These are phyloP conservation scores for Scutellaria baicalensis DNA, from an alignment of 257 asterid species.

Conservation along the genomic window DNA sequence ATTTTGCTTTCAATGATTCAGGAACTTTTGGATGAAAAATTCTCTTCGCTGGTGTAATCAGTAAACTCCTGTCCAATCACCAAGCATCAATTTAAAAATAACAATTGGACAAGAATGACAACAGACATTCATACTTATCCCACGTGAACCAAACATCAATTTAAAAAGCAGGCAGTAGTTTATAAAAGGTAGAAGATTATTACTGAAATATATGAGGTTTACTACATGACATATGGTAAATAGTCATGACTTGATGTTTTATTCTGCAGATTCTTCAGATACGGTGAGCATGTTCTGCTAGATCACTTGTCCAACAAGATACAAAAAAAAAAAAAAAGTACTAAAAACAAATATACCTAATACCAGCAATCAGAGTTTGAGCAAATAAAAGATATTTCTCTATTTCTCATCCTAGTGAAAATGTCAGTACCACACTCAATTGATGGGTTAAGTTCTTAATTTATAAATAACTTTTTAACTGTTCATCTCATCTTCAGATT, in stretches of 20 bases:
- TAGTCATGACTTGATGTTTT: neutral
- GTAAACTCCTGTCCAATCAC: slow-evolving; percentile 43
- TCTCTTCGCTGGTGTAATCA: slow-evolving; percentile 60
- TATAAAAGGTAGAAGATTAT: neutral
- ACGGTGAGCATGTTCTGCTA: neutral
- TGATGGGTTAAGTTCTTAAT: neutral
- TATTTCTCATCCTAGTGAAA: neutral
- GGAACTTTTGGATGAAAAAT: slow-evolving; percentile 58
- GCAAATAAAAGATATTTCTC: neutral
- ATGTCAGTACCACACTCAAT: neutral
- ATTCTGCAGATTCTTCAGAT: neutral
- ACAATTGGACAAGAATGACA: neutral
- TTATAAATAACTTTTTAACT: neutral
- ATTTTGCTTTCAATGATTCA: slow-evolving; percentile 53
- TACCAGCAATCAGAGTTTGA: neutral
- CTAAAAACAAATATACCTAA: neutral
- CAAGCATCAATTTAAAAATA: neutral
- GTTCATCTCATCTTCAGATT: neutral
- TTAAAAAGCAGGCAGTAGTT: neutral
- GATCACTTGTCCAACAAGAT: neutral
- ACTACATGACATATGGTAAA: neutral
- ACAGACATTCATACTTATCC: neutral
- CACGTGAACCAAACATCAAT: neutral
- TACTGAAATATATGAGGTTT: neutral
- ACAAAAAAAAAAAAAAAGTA: neutral